Evolutionary conservation across 2,329 filamentous ascomycete genomes (phyloP).

Genomic region (Cercospora canescens): DNA sequence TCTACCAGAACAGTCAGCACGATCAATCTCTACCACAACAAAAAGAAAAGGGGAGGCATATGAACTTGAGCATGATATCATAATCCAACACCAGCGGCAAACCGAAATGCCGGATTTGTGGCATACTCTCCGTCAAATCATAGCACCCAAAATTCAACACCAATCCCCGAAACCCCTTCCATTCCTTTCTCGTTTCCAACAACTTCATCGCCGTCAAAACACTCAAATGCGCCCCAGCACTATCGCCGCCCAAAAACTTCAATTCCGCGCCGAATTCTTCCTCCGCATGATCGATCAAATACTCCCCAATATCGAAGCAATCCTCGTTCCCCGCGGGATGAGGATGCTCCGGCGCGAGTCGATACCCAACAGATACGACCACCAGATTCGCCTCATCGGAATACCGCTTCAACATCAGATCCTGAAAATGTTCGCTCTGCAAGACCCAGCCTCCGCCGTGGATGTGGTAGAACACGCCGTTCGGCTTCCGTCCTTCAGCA

Average conservation of each 20-base stretch:
- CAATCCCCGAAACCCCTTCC: conserved; percentile 50
- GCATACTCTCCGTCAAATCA: conserved; percentile 49
- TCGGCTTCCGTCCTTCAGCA: conserved; percentile 38
- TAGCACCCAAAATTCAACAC: conserved; percentile 56
- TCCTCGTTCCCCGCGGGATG: conserved; percentile 58
- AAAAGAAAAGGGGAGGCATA: conserved; percentile 14
- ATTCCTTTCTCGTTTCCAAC: conserved; percentile 36
- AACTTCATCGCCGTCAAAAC: conserved; percentile 51
- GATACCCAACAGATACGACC: conserved; percentile 59
- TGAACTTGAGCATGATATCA: conserved; percentile 45
- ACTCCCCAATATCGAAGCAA: conserved; percentile 58
- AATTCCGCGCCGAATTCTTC: conserved; percentile 43
- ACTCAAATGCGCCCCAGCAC: conserved; percentile 54
- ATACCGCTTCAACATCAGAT: conserved; percentile 50
- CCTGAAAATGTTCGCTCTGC: conserved; percentile 45
- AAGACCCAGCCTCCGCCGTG: conserved; percentile 54
- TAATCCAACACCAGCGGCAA: conserved; percentile 47
- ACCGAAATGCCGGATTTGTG: conserved; percentile 44
- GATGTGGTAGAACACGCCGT: conserved; percentile 53
- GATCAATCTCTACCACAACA: background rate
- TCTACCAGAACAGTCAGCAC: conserved; percentile 18
- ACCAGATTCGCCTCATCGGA: conserved; percentile 52
- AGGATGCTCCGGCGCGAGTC: conserved; percentile 60
- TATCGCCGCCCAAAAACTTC: conserved; percentile 45
- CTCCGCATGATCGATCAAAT: conserved; percentile 51